Evolutionary conservation across 139 green algal genomes (phyloP), one percentile per base, ranked within the genome.

Genomic region (Asterochloris erici): DNA sequence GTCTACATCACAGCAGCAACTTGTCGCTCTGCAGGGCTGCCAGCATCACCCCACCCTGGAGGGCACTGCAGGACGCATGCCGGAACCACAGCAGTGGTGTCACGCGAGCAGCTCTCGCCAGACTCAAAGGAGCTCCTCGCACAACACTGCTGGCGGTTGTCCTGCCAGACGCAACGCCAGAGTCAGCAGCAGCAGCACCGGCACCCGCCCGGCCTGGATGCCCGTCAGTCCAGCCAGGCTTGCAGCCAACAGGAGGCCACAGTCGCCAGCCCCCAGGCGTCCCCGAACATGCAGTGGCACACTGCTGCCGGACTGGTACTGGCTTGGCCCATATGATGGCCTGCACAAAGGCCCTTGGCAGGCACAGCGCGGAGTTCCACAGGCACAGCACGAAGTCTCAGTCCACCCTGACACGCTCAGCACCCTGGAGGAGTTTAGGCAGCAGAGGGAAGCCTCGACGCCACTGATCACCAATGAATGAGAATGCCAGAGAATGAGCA

Each of bases 281-380:
- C 24, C 24, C 74, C 66, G 74, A 24, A 54, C 6, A 14, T n/a
- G 68, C 60, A 80, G 23, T 9, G 17, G n/a, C 24, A n/a, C 68
- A 21, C 28, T 80, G 76, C 14, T 80, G 76, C 76, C 60, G 23
- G 76, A 70, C 23, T 70, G 76, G 60, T 70, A 70, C 28, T 80
- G 76, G 76, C 76, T 80, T 24, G 76, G 60, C 19, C 54, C 75
- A 24, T 79, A 79, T 79, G 54, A 24, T 14, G 14, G 60, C 17
- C 1, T 80, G 13, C 60, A 80, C 14, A 69, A 12, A 6, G 38
- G 6, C 38, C 38, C 38, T 54, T 54, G 38, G 38, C 38, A 54
- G 38, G 38, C 38, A 54, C 11, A 69, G 38, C 23, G 21, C n/a
- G 21, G 47, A 80, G 9, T 80, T 24, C 54, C 76, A 80, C 60